Conservation (phyloP, 2,329 filamentous ascomycete genomes). For the Exophiala mesophila region DNA sequence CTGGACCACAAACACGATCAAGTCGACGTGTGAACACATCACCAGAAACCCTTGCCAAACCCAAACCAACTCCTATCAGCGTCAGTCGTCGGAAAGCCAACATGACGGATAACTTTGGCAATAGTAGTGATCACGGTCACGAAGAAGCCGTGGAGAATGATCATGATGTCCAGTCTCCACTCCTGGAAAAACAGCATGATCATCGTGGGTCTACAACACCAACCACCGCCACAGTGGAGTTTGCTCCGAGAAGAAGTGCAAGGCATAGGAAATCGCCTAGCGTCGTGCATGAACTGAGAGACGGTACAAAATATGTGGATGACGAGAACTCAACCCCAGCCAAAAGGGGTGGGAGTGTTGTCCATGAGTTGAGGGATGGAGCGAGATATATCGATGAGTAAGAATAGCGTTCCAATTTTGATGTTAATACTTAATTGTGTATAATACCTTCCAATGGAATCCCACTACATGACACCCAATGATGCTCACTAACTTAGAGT, state of each 20-base stretch:
- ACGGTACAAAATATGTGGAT: constrained; percentile 26
- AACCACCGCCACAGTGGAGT: constrained; percentile 4
- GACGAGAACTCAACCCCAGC: constrained; percentile 3
- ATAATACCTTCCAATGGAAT: too few relatives aligned
- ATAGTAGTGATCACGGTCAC: constrained; percentile 4
- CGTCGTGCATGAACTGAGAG: constrained; percentile 26
- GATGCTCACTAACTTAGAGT: not conserved
- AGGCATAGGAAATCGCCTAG: constrained; percentile 15
- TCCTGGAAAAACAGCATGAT: not conserved
- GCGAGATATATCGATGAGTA: constrained; percentile 21
- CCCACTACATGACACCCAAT: too few relatives aligned
- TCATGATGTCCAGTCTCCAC: not conserved
- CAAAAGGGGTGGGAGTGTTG: constrained; percentile 12
- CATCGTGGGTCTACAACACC: constrained; percentile 1
- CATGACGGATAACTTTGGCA: constrained; percentile 13
- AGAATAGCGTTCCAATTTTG: too few relatives aligned
- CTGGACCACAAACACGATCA: constrained; percentile 1
- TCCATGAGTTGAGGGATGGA: constrained; percentile 25
- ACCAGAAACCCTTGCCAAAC: not conserved
- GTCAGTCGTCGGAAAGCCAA: constrained; percentile 10
- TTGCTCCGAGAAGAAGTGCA: constrained; percentile 13
- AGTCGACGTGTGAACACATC: constrained; percentile 1
- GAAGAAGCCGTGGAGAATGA: constrained; percentile 3
- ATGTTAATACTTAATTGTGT: too few relatives aligned
- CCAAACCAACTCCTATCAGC: not conserved